Evolutionary conservation across 768 basidiomycete species (phyloP), one percentile per base, ranked within the genome.

Genomic region (Tylopilus felleus): DNA sequence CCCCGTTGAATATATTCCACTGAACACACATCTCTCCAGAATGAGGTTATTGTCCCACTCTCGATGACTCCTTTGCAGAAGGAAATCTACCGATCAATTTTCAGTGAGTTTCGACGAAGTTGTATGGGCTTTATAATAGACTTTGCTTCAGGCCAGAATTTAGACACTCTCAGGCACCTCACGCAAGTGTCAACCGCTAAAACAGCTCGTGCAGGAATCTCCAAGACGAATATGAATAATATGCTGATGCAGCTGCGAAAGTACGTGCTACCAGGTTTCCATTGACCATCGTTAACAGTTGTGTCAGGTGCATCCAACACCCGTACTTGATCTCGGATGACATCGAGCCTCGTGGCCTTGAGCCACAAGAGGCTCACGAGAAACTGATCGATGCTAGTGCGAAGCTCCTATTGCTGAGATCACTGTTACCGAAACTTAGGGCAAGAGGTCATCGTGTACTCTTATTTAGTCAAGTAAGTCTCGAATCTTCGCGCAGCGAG

Each of bases 41-140:
- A 93, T 61, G 91, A 93, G 67, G 88, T 93, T 42, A 93, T 93
- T 59, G 87, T 97, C 2, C 94, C 95, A 0, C 80, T 97, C 40
- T 91, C 90, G 9, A 87, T 98, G 84, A 77, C 88, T 1, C 81
- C 86, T 1, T 68, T 96, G 27, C 95, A 98, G 66, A 89, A 88
- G 63, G 86, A 93, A 65, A 80, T 96, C 3, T 97, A 94, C 65
- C 84, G 87, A 50, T 88, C 87, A 5, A 86, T 97, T 52, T 72
- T 96, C 29, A 88, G 93, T 89, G 62, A 53, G 64, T 41, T 23
- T 28, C 19, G 12, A 42, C 5, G 27, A 17, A 9, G 39, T 63
- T 56, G 60, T 62, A 52, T 33, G 42, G 28, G 60, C 23, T 52
- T 55, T 56, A 54, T 52, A 14, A 36, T 58, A 35, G 51, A 47